A percentile compares a stretch with the other conserved stretches of the same genome.
Evolutionary conservation across 768 basidiomycete species (phyloP).

Genomic region (Pilatotrama ljubarskyi): DNA sequence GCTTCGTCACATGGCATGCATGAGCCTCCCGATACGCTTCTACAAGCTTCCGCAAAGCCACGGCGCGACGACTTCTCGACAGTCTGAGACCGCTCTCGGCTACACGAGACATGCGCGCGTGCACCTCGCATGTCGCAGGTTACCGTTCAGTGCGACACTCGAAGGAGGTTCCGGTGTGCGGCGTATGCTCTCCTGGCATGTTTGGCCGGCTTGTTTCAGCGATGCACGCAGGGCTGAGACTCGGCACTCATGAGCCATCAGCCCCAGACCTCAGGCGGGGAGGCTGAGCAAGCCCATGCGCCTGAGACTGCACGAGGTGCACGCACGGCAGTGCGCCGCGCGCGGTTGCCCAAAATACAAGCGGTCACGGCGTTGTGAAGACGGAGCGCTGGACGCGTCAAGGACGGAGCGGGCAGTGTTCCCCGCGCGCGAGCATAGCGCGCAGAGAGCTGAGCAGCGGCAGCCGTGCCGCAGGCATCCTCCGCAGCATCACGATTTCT

Average conservation of each 20-base stretch:
- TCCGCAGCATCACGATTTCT: slow-evolving; percentile 1
- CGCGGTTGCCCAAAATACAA: not conserved
- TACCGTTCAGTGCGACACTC: too few relatives aligned
- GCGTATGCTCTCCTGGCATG: not conserved
- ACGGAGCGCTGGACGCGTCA: slow-evolving; percentile 1
- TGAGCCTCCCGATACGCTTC: too few relatives aligned
- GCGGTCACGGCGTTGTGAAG: not conserved
- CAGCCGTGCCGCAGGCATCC: not conserved
- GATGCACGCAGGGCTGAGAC: not conserved
- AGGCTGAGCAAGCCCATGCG: not conserved
- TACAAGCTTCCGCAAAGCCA: too few relatives aligned
- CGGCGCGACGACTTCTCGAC: too few relatives aligned
- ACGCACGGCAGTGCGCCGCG: not conserved
- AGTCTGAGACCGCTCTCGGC: too few relatives aligned
- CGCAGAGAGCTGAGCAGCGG: too few relatives aligned
- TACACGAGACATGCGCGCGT: too few relatives aligned
- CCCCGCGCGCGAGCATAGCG: not conserved
- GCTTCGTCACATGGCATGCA: too few relatives aligned
- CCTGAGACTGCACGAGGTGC: not conserved
- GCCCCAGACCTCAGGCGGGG: not conserved
- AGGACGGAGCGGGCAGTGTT: not conserved
- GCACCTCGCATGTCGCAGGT: too few relatives aligned
- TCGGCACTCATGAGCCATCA: too few relatives aligned
- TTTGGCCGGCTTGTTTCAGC: too few relatives aligned
- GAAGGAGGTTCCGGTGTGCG: too few relatives aligned